phyloP scores from a whole-genome alignment of 1,284 basidiomycete species.

The Ganoderma multipileum region DNA sequence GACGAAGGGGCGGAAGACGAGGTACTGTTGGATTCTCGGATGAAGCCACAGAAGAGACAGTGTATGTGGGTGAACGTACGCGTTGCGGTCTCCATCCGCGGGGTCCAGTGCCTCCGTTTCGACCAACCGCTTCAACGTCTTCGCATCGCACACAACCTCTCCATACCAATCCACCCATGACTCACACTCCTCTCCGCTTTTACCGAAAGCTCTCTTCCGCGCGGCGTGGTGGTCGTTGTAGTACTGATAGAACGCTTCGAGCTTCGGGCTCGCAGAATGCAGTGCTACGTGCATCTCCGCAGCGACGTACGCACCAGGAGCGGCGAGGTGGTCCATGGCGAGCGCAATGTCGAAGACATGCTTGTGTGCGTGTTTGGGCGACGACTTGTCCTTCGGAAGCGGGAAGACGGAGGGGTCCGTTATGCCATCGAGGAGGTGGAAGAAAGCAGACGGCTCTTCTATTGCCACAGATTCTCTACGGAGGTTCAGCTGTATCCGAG shows the following conservation, averaged over 20 bases:
- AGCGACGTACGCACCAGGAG: slow-evolving; percentile 54
- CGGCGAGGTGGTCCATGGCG: slow-evolving; percentile 53
- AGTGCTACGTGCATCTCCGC: slow-evolving; percentile 71
- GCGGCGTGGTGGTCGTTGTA: slow-evolving; percentile 52
- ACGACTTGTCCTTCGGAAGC: slow-evolving; percentile 42
- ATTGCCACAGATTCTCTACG: slow-evolving; percentile 66
- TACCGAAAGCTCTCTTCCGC: slow-evolving; percentile 13
- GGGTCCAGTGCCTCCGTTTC: slow-evolving; percentile 62
- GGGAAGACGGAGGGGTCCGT: slow-evolving; percentile 55
- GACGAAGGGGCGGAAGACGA: slow-evolving; percentile 13
- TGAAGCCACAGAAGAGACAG: not conserved
- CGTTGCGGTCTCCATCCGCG: slow-evolving; percentile 31
- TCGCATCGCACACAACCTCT: slow-evolving; percentile 73
- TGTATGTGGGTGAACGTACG: slow-evolving; percentile 31
- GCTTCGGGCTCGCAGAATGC: slow-evolving; percentile 72
- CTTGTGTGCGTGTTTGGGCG: slow-evolving; percentile 60
- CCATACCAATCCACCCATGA: slow-evolving; percentile 94
- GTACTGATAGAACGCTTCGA: slow-evolving; percentile 77
- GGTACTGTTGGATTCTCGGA: slow-evolving; percentile 8
- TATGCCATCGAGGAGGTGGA: slow-evolving; percentile 71
- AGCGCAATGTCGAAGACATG: slow-evolving; percentile 59
- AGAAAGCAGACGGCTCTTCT: slow-evolving; percentile 73
- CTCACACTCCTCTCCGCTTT: slow-evolving; percentile 53
- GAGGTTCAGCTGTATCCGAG: not conserved
- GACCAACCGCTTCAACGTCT: slow-evolving; percentile 64